phyloP scores from a whole-genome alignment of 2,329 filamentous ascomycete genomes.

The Cercospora berteroae region DNA sequence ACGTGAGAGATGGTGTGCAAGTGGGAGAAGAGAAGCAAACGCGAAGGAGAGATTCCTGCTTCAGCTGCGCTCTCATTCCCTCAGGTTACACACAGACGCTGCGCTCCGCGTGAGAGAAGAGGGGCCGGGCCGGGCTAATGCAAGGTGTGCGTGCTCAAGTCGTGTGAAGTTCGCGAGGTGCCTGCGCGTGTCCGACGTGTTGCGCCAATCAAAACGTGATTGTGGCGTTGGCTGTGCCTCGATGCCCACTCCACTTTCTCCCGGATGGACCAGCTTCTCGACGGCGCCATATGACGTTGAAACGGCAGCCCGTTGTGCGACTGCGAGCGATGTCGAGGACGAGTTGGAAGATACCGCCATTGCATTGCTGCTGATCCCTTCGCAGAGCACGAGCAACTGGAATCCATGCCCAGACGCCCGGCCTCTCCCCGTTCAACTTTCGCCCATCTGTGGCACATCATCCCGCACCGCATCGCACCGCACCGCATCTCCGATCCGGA shows the following conservation, averaged over 20 bases:
- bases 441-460: neutral
- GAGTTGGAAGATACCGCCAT: neutral
- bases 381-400: too few species aligned
- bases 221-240: neutral
- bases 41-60: neutral
- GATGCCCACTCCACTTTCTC: neutral
- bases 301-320: neutral
- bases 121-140: slow-evolving; percentile 17
- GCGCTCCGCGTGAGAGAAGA: neutral
- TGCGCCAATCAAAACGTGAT: slow-evolving; percentile 13
- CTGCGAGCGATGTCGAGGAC: neutral
- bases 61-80: neutral
- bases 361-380: too few species aligned
- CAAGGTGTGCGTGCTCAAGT: slow-evolving; percentile 17
- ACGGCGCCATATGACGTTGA: slow-evolving; percentile 8
- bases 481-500: slow-evolving; percentile 3
- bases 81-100: neutral
- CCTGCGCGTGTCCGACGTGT: slow-evolving; percentile 2
- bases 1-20: neutral
- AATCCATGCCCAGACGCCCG: neutral
- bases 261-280: slow-evolving; percentile 4
- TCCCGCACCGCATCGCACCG: neutral
- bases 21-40: neutral
- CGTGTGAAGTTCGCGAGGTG: slow-evolving; percentile 24
- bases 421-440: neutral